These are phyloP conservation scores for Trametes polyzona DNA, from an alignment of 1,284 basidiomycete species.

Conservation along the genomic window DNA sequence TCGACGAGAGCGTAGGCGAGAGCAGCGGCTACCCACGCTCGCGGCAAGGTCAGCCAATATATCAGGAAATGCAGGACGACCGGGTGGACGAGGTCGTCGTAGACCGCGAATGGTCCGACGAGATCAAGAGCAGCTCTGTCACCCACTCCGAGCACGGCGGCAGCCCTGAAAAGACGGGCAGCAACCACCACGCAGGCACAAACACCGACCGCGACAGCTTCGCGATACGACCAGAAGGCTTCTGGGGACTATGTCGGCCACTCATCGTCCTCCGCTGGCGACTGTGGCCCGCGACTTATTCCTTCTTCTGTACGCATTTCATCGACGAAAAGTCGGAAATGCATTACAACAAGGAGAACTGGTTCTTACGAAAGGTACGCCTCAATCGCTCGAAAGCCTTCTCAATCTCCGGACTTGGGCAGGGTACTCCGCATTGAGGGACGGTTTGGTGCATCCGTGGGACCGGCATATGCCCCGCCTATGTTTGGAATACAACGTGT, in stretches of 20 bases:
- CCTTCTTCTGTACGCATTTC: constrained; percentile 63
- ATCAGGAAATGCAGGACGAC: constrained; percentile 40
- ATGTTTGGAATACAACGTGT: too few relatives aligned
- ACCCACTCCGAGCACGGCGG: constrained; percentile 52
- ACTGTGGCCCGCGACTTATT: constrained; percentile 42
- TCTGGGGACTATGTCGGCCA: constrained; percentile 33
- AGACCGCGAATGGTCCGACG: constrained; percentile 67
- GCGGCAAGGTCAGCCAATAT: constrained; percentile 20
- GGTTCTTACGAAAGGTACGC: constrained; percentile 53
- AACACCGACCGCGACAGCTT: constrained; percentile 41
- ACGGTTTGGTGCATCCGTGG: too few relatives aligned
- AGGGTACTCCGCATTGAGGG: too few relatives aligned
- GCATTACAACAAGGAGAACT: constrained; percentile 57
- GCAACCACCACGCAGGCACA: constrained; percentile 37
- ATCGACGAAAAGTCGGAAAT: constrained; percentile 60
- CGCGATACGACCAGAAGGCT: constrained; percentile 35
- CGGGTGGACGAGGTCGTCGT: constrained; percentile 72
- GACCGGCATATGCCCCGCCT: too few relatives aligned
- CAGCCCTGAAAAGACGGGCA: constrained; percentile 50
- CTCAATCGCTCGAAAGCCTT: neutral
- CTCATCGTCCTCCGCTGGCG: constrained; percentile 45
- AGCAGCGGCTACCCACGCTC: constrained; percentile 37
- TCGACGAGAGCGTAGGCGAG: constrained; percentile 45
- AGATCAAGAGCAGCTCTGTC: constrained; percentile 52
- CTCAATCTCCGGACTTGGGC: too few relatives aligned